Base-by-base conservation (phyloP, 257 asterid species). In the Marsdenia floribunda region DNA sequence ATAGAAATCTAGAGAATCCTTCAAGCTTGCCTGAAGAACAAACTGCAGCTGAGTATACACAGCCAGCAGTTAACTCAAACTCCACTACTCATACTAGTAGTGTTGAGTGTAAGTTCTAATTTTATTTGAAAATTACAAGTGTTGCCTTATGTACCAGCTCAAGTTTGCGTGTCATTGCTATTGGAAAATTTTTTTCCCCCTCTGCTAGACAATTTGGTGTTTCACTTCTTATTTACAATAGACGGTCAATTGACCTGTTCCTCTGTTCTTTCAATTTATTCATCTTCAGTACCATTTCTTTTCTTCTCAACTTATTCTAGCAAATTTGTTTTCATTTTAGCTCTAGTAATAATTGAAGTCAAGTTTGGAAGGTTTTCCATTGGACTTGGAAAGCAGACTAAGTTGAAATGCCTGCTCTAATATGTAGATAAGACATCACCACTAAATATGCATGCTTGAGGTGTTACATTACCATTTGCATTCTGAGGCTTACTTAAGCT, bases 31-130 rank as follows among this genome's bases (percentile, higher is more conserved):
- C 70, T 70, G 89, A 84, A 72, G 84, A 86, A 64, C 88, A 83
- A 77, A 81, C 86, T 21, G 76, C 86, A 47, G 81, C 81, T 84
- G 83, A 77, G 18, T 80, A 80, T 78, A 79, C 57, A 57, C 83
- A 74, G 60, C 89, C 63, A 44, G 90, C 81, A 71, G 87, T 76
- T 80, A 83, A 76, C 79, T 76, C 84, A 3, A 83, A 77, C 83
- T 77, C 88, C 77, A 70, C 72, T 78, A 52, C 84, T 42, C 90
- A 80, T 79, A 75, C 88, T 57, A 83, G 71, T 86, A 77, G 87
- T 59, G 75, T 86, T 75, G 96, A 91, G 75, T 88, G 97, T 93
- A 86, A 89, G 96, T 83, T 80, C 60, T 65, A 44, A 74, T 72
- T 53, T 73, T 53, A 3, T 42, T 29, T 64, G 29, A 9, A n/a